Conservation (phyloP, 2,329 filamentous ascomycete species). For the Pseudogymnoascus pannorum region DNA sequence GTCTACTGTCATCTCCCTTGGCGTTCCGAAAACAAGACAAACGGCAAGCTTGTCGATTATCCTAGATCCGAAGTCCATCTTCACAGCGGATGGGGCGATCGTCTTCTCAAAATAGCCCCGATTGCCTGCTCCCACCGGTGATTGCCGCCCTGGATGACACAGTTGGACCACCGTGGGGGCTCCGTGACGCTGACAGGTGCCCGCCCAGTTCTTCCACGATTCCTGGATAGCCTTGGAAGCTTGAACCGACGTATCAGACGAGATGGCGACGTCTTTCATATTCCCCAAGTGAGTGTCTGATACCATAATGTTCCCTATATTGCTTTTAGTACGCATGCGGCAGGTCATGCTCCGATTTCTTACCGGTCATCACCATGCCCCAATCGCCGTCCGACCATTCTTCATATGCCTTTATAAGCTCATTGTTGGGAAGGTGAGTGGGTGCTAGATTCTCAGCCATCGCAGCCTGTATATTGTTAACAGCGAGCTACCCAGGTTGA, state of each 20-base stretch:
- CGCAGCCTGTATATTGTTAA: constrained; percentile 35
- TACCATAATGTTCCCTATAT: constrained; percentile 1
- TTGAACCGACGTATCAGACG: constrained; percentile 10
- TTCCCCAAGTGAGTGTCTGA: neutral
- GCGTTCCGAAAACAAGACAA: constrained; percentile 42
- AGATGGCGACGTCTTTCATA: neutral
- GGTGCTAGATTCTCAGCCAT: constrained; percentile 41
- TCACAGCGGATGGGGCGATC: constrained; percentile 38
- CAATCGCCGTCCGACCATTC: constrained; percentile 48
- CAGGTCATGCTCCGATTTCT: too few relatives aligned
- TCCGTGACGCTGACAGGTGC: constrained; percentile 25
- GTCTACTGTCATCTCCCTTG: constrained; percentile 45
- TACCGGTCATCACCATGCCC: constrained; percentile 44
- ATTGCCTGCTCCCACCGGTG: constrained; percentile 32
- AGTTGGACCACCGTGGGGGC: constrained; percentile 39
- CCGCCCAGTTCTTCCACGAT: constrained; percentile 35
- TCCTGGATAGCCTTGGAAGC: constrained; percentile 21
- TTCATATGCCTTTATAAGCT: constrained; percentile 40
- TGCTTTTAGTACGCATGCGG: neutral
- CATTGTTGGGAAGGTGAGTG: constrained; percentile 36
- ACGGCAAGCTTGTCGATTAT: constrained; percentile 29
- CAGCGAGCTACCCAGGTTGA: neutral
- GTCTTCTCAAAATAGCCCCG: constrained; percentile 32
- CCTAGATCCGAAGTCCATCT: constrained; percentile 35
- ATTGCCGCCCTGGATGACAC: constrained; percentile 42